These are phyloP conservation scores for Suillus ampliporus DNA, from an alignment of 768 basidiomycete species.

Conservation along the genomic window DNA sequence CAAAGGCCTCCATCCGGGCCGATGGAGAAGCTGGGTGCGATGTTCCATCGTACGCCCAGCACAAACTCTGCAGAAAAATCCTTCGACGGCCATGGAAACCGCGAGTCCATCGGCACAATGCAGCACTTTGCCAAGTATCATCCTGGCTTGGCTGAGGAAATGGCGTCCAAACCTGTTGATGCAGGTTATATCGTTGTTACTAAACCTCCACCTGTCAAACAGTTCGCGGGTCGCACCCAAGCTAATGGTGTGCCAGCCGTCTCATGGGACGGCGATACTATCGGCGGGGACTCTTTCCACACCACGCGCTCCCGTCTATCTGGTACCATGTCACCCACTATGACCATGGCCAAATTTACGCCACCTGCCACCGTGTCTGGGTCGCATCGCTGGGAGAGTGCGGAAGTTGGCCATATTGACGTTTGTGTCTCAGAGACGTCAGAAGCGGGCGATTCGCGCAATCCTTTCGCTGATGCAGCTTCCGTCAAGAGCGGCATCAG, in stretches of 20 bases:
- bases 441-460: slow-evolving; percentile 20
- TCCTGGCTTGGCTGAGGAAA: slow-evolving; percentile 56
- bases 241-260: slow-evolving; percentile 45
- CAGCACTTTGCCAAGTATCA: slow-evolving; percentile 64
- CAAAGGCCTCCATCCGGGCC: slow-evolving; percentile 48
- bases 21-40: slow-evolving; percentile 62
- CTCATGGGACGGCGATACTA: slow-evolving; percentile 59
- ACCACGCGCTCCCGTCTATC: slow-evolving; percentile 48
- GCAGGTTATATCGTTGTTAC: slow-evolving; percentile 27
- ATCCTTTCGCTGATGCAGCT: slow-evolving; percentile 33
- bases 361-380: slow-evolving; percentile 58
- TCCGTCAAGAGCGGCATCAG: slow-evolving; percentile 21
- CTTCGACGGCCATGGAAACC: slow-evolving; percentile 41
- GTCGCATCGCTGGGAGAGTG: slow-evolving; percentile 71
- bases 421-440: slow-evolving; percentile 23
- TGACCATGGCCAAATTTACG: slow-evolving; percentile 63
- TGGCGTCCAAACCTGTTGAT: slow-evolving; percentile 44
- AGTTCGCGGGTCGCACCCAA: slow-evolving; percentile 47
- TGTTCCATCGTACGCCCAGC: slow-evolving; percentile 67
- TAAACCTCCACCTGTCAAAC: slow-evolving; percentile 43
- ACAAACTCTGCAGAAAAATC: slow-evolving; percentile 55
- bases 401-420: slow-evolving; percentile 59
- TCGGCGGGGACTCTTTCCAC: slow-evolving; percentile 54
- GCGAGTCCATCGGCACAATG: slow-evolving; percentile 38
- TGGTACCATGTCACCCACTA: slow-evolving; percentile 56